phyloP scores from a whole-genome alignment of 1,284 basidiomycete genomes.

The Tremellales sp. region DNA sequence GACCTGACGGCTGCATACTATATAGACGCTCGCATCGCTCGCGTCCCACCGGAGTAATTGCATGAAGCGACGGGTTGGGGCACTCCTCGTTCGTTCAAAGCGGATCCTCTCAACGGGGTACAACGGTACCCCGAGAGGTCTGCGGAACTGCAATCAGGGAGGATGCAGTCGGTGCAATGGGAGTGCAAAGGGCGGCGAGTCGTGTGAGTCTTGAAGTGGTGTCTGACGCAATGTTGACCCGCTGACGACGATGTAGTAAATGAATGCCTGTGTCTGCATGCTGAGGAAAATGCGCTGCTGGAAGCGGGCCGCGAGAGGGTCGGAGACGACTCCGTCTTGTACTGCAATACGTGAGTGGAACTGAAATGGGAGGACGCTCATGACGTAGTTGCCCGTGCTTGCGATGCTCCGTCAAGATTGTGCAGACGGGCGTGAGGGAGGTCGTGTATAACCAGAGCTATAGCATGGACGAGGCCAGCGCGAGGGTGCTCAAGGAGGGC shows the following conservation, averaged over 20 bases:
- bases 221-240: neutral
- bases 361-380: too few species aligned
- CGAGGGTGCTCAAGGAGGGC: constrained; percentile 68
- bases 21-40: constrained; percentile 74
- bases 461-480: constrained; percentile 86
- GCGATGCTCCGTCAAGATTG: constrained; percentile 91
- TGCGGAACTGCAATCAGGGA: constrained; percentile 81
- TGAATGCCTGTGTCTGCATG: constrained; percentile 93
- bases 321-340: constrained; percentile 76
- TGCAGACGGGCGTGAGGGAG: constrained; percentile 82
- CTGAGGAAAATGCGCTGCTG: constrained; percentile 94
- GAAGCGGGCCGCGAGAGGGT: constrained; percentile 86
- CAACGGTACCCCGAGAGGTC: constrained; percentile 90
- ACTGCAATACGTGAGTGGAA: constrained; percentile 68
- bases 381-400: constrained; percentile 90
- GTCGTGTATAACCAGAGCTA: constrained; percentile 96
- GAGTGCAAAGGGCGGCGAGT: constrained; percentile 53
- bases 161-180: constrained; percentile 79
- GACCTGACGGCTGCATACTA: too few species aligned
- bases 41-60: constrained; percentile 87
- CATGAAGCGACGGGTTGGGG: constrained; percentile 96
- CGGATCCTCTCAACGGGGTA: constrained; percentile 96
- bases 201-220: constrained; percentile 40
- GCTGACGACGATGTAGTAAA: constrained; percentile 48
- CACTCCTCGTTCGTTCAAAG: constrained; percentile 74